These are phyloP conservation scores for Talaromyces sp. DNA, from an alignment of 2,329 filamentous ascomycete species.

Conservation along the genomic window DNA sequence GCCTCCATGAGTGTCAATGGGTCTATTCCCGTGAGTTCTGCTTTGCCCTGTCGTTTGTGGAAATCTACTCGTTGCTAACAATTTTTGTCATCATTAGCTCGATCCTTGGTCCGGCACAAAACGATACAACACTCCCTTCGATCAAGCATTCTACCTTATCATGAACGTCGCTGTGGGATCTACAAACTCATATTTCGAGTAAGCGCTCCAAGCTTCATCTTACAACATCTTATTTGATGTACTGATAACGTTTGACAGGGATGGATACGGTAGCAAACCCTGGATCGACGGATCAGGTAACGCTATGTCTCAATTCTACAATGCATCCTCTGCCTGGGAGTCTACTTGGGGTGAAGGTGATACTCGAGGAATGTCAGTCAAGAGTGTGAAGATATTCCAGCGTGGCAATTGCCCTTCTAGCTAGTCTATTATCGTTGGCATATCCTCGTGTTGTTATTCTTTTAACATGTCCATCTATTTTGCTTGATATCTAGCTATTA, in stretches of 20 bases:
- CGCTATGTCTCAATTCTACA: constrained; percentile 15
- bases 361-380: constrained; percentile 11
- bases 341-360: constrained; percentile 13
- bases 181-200: constrained; percentile 12
- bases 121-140: constrained; percentile 15
- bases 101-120: constrained; percentile 15
- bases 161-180: constrained; percentile 12
- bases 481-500: not conserved
- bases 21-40: constrained; percentile 12
- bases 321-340: constrained; percentile 14
- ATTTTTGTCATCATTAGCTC: not conserved
- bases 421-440: not conserved
- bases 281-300: constrained; percentile 11
- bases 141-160: constrained; percentile 16
- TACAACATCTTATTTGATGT: not conserved
- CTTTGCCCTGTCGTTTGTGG: not conserved
- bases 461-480: not conserved
- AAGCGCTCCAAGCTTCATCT: not conserved
- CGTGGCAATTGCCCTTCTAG: constrained; percentile 9
- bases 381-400: constrained; percentile 14
- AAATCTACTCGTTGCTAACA: not conserved
- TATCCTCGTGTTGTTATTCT: not conserved
- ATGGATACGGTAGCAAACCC: constrained; percentile 14
- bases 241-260: constrained; percentile 1
- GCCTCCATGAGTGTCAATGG: constrained; percentile 14